Evolutionary conservation across 805 yeast genomes (phyloP).

Genomic region (Myxozyma nipponensis): DNA sequence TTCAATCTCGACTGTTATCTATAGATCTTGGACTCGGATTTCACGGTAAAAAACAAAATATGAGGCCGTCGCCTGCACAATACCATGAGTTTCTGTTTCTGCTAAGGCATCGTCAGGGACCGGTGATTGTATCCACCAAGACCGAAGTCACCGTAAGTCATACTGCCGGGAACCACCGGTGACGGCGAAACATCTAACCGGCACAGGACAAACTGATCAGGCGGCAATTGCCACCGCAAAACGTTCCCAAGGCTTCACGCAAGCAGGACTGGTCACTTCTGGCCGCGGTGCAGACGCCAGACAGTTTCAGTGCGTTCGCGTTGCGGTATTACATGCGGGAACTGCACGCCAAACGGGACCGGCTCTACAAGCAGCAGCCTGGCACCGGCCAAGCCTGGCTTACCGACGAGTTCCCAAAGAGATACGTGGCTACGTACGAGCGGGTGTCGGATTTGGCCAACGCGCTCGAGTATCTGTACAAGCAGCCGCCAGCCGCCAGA

Average conservation of each 20-base stretch:
- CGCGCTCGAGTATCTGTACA: constrained; percentile 23
- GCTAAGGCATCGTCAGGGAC: constrained; percentile 20
- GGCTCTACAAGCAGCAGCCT: constrained; percentile 9
- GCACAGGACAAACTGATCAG: constrained; percentile 15
- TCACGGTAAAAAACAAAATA: too few species aligned
- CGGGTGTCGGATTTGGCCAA: constrained; percentile 25
- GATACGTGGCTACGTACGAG: constrained; percentile 18
- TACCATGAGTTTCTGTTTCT: constrained; percentile 10
- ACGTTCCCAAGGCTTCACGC: constrained; percentile 13
- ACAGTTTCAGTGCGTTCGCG: constrained; percentile 3
- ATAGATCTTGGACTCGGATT: too few species aligned
- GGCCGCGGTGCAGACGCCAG: constrained; percentile 23
- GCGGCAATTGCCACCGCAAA: constrained; percentile 12
- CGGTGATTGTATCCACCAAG: constrained; percentile 6
- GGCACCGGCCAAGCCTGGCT: constrained; percentile 13
- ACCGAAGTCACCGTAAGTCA: constrained; percentile 18
- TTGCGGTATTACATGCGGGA: constrained; percentile 15
- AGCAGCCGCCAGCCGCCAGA: constrained; percentile 10
- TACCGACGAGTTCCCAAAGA: constrained; percentile 18
- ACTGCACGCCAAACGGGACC: constrained; percentile 23
- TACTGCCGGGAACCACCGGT: neutral
- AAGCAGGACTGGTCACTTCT: constrained; percentile 24
- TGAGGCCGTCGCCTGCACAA: neutral
- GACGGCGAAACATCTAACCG: neutral
- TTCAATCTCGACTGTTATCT: too few species aligned